Evolutionary conservation across 208 protist species (phyloP).

Genomic region (Angomonas deanei): DNA sequence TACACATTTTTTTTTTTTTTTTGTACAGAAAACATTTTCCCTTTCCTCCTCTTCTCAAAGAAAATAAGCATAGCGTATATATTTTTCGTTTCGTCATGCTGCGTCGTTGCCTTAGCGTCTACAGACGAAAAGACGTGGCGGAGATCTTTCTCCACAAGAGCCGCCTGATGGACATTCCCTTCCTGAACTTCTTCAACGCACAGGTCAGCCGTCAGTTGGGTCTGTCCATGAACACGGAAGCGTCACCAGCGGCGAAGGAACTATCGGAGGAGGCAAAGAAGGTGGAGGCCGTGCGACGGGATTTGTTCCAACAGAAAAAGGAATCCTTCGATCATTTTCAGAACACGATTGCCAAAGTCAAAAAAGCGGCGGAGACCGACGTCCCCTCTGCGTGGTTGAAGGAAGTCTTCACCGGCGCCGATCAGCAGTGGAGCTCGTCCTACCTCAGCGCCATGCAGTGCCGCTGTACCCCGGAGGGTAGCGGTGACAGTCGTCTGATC

Average conservation of each 20-base stretch:
- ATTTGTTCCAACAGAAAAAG: background rate
- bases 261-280: background rate
- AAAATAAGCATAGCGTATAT: constrained; percentile 6
- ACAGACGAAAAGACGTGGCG: constrained; percentile 51
- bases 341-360: background rate
- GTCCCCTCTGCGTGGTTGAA: constrained; percentile 31
- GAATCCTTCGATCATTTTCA: background rate
- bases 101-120: constrained; percentile 15
- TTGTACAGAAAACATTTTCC: background rate
- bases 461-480: background rate
- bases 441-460: background rate
- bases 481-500: background rate
- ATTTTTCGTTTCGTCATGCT: constrained; percentile 11
- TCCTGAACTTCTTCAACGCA: constrained; percentile 59
- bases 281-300: background rate
- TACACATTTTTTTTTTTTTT: background rate
- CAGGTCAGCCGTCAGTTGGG: constrained; percentile 22
- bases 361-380: constrained; percentile 13
- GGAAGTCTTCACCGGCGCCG: constrained; percentile 21
- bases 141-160: constrained; percentile 55
- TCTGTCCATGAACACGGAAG: background rate
- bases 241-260: background rate
- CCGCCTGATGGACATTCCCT: constrained; percentile 53
- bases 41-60: constrained; percentile 4
- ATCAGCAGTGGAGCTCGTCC: constrained; percentile 16